Conservation (phyloP, 2,329 filamentous ascomycete species). For the Coniosporium tulheliwenetii region DNA sequence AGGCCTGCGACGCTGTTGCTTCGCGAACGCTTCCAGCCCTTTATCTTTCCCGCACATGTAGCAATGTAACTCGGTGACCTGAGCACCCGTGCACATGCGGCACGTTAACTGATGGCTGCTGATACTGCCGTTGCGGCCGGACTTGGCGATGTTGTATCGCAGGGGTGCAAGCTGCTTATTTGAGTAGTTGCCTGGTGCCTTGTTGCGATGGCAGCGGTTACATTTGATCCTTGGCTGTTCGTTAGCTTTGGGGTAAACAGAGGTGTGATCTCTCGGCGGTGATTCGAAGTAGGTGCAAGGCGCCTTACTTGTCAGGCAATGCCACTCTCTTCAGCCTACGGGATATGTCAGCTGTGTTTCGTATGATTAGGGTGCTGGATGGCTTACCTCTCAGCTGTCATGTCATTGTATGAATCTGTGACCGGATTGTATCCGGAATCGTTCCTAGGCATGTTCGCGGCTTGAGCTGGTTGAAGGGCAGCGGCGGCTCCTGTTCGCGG, state of each 20-base stretch:
- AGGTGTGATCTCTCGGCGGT: not conserved
- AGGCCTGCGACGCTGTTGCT: slow-evolving; percentile 28
- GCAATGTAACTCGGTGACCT: slow-evolving; percentile 32
- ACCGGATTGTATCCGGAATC: no score
- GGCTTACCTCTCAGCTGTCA: no score
- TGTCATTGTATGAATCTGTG: no score
- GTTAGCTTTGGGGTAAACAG: not conserved
- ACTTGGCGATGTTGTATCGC: slow-evolving; percentile 7
- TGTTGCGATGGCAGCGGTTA: slow-evolving; percentile 26
- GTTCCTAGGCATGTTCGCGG: no score
- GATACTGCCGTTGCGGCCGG: slow-evolving; percentile 5
- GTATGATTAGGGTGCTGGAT: no score
- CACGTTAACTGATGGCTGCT: slow-evolving; percentile 21
- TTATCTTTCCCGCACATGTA: slow-evolving; percentile 30
- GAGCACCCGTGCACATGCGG: slow-evolving; percentile 25
- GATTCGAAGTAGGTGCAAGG: no score
- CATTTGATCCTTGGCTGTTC: slow-evolving; percentile 23
- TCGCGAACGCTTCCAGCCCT: slow-evolving; percentile 32
- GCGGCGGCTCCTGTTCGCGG: no score
- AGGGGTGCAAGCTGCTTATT: slow-evolving; percentile 28
- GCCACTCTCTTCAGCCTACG: not conserved
- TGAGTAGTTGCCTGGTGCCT: slow-evolving; percentile 24
- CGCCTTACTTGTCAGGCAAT: not conserved
- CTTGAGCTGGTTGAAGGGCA: no score
- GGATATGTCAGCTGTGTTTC: not conserved